Conservation (phyloP, 2,329 filamentous ascomycete species). For the Verruconis gallopava region DNA sequence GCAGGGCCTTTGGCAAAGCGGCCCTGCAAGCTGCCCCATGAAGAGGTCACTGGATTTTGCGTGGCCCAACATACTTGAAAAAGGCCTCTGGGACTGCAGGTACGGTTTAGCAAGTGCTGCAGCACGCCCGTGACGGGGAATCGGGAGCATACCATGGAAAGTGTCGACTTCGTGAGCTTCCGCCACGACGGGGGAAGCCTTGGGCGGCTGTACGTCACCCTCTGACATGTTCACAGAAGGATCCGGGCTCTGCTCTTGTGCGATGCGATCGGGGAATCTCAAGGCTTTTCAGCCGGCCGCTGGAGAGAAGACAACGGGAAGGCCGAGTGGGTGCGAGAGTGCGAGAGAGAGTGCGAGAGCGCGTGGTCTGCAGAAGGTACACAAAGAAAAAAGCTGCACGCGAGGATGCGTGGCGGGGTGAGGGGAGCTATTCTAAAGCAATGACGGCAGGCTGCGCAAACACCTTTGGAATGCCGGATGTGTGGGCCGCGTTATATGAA, state of each 20-base stretch:
- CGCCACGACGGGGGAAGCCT: conserved; percentile 44
- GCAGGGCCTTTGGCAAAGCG: no score
- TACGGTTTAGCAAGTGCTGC: neutral
- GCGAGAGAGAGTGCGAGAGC: no score
- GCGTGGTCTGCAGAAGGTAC: no score
- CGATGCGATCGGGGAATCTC: no score
- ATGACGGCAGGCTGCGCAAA: neutral
- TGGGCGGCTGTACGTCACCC: conserved; percentile 26
- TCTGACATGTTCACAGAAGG: conserved; percentile 30
- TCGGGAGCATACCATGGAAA: conserved; percentile 32
- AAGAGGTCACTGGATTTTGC: no score
- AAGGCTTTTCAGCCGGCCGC: no score
- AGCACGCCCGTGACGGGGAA: neutral
- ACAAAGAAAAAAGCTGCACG: no score
- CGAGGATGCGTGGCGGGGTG: no score
- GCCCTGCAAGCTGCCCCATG: no score
- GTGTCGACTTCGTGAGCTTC: conserved; percentile 70
- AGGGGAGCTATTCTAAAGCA: neutral
- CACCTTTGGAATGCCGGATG: neutral
- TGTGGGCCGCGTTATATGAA: neutral
- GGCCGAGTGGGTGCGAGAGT: no score
- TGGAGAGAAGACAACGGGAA: no score
- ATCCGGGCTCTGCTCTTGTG: no score
- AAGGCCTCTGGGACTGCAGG: conserved; percentile 8
- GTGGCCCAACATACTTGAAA: conserved; percentile 6